These are phyloP conservation scores for Aureobasidium sp. DNA, from an alignment of 2,329 filamentous ascomycete genomes.

Conservation along the genomic window DNA sequence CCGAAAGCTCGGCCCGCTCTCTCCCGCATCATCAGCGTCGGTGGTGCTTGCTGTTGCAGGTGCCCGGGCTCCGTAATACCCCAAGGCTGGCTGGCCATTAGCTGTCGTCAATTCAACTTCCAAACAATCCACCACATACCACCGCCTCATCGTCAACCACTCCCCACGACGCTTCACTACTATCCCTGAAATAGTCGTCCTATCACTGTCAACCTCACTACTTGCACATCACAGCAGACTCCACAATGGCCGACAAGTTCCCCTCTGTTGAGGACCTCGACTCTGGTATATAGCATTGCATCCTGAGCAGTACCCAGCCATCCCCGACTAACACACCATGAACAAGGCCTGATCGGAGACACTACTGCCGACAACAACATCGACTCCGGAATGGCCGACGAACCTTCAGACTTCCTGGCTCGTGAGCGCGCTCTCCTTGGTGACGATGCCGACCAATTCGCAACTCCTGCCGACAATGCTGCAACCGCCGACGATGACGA, in stretches of 20 bases:
- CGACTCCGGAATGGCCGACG: conserved; percentile 50
- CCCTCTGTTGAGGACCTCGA: conserved; percentile 48
- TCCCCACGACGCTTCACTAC: not conserved
- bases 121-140: not conserved
- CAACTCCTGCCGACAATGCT: conserved; percentile 63
- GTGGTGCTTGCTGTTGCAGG: not conserved
- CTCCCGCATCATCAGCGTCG: conserved; percentile 1
- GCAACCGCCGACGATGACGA: conserved; percentile 50
- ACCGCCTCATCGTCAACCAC: not conserved
- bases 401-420: conserved; percentile 77
- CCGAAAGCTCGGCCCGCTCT: not conserved
- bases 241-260: conserved; percentile 45
- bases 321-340: conserved; percentile 19
- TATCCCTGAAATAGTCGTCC: not conserved
- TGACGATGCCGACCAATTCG: conserved; percentile 88
- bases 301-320: conserved; percentile 13
- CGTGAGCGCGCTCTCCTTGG: conserved; percentile 86
- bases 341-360: conserved; percentile 61
- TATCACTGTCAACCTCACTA: not conserved
- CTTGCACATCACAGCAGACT: not conserved
- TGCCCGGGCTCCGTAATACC: not conserved
- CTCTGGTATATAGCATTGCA: conserved; percentile 35
- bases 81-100: not conserved
- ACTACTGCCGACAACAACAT: conserved; percentile 41
- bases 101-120: not conserved